Conservation (phyloP, 2,329 filamentous ascomycete genomes). For the Cladobotryum protrusum region DNA sequence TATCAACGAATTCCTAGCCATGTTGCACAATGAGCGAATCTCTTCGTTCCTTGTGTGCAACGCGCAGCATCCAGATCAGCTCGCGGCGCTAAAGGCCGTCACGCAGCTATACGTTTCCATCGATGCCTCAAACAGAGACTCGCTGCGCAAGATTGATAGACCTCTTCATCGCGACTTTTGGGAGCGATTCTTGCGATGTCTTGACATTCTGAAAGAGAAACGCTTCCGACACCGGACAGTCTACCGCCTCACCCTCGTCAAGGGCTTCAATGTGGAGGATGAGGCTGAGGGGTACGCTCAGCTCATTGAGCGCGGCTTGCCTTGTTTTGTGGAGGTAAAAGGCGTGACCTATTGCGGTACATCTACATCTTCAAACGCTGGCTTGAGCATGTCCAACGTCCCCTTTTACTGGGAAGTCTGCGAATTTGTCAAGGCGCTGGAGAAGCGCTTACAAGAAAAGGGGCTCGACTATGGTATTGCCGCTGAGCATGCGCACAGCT, state of each 20-base stretch:
- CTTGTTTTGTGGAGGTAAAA: constrained; percentile 92
- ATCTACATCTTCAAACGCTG: constrained; percentile 72
- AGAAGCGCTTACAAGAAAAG: constrained; percentile 59
- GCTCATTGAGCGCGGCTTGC: constrained; percentile 77
- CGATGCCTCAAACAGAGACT: constrained; percentile 86
- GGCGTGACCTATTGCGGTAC: constrained; percentile 97
- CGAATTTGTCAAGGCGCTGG: constrained; percentile 72
- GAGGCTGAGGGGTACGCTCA: constrained; percentile 86
- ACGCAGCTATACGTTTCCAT: constrained; percentile 97
- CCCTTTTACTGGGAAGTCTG: constrained; percentile 90
- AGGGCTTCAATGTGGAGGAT: constrained; percentile 96
- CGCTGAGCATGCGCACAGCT: constrained; percentile 91
- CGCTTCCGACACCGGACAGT: constrained; percentile 85
- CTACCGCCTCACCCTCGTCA: constrained; percentile 90
- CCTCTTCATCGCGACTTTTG: constrained; percentile 95
- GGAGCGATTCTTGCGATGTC: constrained; percentile 87
- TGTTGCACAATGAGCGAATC: constrained; percentile 81
- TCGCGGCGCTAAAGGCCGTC: constrained; percentile 73
- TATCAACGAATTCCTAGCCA: constrained; percentile 82
- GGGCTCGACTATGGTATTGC: constrained; percentile 84
- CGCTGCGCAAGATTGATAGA: constrained; percentile 79
- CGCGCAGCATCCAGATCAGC: constrained; percentile 88
- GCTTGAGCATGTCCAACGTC: constrained; percentile 94
- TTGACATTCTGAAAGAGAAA: constrained; percentile 81
- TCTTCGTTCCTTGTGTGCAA: constrained; percentile 96